These are phyloP conservation scores for Claviceps africana DNA, from an alignment of 2,329 filamentous ascomycete species.

Conservation along the genomic window DNA sequence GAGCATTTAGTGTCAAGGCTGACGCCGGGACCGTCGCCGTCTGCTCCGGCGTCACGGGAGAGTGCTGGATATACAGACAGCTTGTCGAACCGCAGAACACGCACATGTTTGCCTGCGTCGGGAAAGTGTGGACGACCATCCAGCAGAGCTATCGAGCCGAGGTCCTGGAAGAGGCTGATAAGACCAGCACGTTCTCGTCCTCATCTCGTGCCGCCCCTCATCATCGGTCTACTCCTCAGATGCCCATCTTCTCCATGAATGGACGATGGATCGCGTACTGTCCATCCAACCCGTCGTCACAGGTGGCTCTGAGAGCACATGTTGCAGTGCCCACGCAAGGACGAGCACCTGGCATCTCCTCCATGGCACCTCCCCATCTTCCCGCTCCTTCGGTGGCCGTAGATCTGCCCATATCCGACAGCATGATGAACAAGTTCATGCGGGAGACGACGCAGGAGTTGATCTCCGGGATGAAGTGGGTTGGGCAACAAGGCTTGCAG, in stretches of 20 bases:
- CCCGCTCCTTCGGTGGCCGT: conserved; percentile 53
- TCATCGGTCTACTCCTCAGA: conserved; percentile 32
- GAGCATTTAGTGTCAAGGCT: conserved; percentile 59
- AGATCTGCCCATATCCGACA: conserved; percentile 58
- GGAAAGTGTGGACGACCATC: conserved; percentile 83
- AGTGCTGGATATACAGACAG: conserved; percentile 65
- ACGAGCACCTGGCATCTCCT: conserved; percentile 41
- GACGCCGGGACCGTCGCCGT: conserved; percentile 59
- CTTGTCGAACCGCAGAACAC: conserved; percentile 27
- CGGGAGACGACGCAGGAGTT: conserved; percentile 67
- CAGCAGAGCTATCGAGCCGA: conserved; percentile 45
- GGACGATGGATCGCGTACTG: conserved; percentile 68
- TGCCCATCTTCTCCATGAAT: conserved; percentile 54
- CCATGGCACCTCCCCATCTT: conserved; percentile 54
- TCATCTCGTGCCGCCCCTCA: conserved; percentile 13
- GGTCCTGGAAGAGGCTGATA: conserved; percentile 31
- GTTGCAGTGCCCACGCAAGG: conserved; percentile 41
- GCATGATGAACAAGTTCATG: conserved; percentile 62
- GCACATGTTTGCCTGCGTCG: conserved; percentile 50
- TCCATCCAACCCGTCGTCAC: conserved; percentile 56
- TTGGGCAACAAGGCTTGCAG: conserved; percentile 62
- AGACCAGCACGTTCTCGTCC: conserved; percentile 19
- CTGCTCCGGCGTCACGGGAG: conserved; percentile 70
- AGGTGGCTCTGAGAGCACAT: conserved; percentile 54
- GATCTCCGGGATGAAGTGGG: conserved; percentile 60